Evolutionary conservation across 768 basidiomycete genomes (phyloP).

Genomic region (Mrakia frigida): DNA sequence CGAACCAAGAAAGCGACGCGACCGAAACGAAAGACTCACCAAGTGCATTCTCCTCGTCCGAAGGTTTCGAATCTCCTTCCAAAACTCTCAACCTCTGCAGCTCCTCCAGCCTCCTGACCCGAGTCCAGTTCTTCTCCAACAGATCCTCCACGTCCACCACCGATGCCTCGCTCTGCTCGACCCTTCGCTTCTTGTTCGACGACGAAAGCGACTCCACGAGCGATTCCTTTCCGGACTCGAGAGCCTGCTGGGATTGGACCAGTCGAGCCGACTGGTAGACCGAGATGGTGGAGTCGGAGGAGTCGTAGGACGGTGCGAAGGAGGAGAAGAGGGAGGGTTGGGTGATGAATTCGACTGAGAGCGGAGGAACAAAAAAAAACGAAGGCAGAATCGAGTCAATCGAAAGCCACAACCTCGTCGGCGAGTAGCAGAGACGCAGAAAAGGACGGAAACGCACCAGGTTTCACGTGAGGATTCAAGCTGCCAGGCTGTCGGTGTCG

Average conservation of each 20-base stretch:
- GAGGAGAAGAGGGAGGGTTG: slow-evolving; percentile 14
- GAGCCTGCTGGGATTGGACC: not conserved
- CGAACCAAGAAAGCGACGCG: not conserved
- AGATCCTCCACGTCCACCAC: not conserved
- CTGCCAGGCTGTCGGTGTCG: not conserved
- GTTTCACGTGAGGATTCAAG: not conserved
- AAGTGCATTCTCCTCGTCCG: not conserved
- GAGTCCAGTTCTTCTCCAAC: slow-evolving; percentile 9
- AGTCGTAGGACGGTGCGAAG: slow-evolving; percentile 20
- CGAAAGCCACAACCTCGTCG: not conserved
- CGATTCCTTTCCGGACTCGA: not conserved
- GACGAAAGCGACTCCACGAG: not conserved
- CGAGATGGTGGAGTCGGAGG: slow-evolving; percentile 12
- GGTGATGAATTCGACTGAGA: not conserved
- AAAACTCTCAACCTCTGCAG: slow-evolving; percentile 8
- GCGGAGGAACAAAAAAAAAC: too few relatives aligned
- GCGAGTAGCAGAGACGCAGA: not conserved
- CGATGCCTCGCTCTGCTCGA: not conserved
- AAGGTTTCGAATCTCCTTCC: not conserved
- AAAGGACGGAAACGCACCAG: not conserved
- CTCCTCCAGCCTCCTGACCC: not conserved
- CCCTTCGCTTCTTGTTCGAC: not conserved
- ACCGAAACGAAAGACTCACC: slow-evolving; percentile 21
- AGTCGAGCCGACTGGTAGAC: slow-evolving; percentile 5
- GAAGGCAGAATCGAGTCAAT: too few relatives aligned